Conservation (phyloP, 192 early-diverging fungal genomes). For the Dissophora globulifera region DNA sequence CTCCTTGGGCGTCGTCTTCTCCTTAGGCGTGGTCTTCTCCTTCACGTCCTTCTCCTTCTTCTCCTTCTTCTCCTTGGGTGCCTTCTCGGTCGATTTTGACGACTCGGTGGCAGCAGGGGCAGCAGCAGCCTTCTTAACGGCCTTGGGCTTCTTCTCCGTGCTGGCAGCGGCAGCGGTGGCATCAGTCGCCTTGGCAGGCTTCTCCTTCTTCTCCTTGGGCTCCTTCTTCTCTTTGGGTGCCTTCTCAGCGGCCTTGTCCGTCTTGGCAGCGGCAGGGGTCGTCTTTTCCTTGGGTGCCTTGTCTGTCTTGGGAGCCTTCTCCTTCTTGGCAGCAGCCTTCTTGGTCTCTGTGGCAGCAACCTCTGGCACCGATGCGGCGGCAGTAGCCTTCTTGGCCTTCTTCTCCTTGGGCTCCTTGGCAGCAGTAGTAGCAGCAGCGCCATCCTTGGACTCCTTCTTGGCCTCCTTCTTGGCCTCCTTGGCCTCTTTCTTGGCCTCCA, state of each 20-base stretch:
- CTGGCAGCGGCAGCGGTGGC: constrained; percentile 7
- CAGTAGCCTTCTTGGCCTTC: constrained; percentile 17
- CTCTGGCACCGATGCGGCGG: too few relatives aligned
- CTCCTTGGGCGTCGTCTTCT: constrained; percentile 20
- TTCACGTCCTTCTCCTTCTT: constrained; percentile 20
- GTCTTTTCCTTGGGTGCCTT: constrained; percentile 25
- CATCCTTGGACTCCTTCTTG: too few relatives aligned
- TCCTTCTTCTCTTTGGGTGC: constrained; percentile 14
- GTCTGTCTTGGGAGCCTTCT: constrained; percentile 2
- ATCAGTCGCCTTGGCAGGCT: constrained; percentile 15
- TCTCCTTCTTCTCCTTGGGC: constrained; percentile 21
- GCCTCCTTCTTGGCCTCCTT: constrained; percentile 13
- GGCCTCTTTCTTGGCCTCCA: constrained; percentile 29
- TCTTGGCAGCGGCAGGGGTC: background rate
- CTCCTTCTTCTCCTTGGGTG: constrained; percentile 35
- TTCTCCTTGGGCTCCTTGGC: background rate
- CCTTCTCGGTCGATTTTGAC: too few relatives aligned
- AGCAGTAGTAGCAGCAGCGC: background rate
- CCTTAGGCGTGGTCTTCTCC: constrained; percentile 18
- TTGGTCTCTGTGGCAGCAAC: background rate
- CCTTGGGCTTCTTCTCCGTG: constrained; percentile 30
- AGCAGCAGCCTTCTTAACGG: constrained; percentile 16
- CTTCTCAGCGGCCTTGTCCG: constrained; percentile 21
- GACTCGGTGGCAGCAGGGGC: too few relatives aligned
- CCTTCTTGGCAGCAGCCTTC: constrained; percentile 16